Percentiles rank a stretch among this genome's conserved stretches.
Conservation (phyloP, 2,329 filamentous ascomycete genomes). For the Diaporthe amygdali region DNA sequence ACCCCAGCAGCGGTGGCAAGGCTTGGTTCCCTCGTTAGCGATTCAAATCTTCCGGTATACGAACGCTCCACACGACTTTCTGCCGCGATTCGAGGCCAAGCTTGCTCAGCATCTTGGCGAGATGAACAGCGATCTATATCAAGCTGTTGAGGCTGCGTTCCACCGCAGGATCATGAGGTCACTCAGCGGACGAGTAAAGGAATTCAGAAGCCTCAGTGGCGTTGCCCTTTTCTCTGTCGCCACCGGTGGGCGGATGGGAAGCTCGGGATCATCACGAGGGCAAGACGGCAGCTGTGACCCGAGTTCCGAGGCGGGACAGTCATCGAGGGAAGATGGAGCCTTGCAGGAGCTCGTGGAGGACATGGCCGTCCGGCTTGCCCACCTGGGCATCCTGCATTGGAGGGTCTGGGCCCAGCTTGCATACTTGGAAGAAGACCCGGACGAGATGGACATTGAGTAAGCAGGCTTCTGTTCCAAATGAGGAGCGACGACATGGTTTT, state of each 20-base stretch:
- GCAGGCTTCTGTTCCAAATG: neutral
- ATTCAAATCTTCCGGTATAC: constrained; percentile 65
- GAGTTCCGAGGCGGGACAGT: constrained; percentile 37
- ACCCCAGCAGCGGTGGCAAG: constrained; percentile 55
- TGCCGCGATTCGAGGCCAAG: constrained; percentile 55
- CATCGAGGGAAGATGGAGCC: constrained; percentile 56
- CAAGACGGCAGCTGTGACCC: constrained; percentile 32
- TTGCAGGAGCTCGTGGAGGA: constrained; percentile 53
- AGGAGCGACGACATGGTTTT: neutral
- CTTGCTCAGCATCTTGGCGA: constrained; percentile 51
- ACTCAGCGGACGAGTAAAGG: constrained; percentile 54
- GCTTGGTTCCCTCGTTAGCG: constrained; percentile 57
- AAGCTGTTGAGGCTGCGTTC: constrained; percentile 55
- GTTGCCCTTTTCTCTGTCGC: constrained; percentile 61
- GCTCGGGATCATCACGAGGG: constrained; percentile 37
- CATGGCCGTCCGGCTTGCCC: constrained; percentile 78
- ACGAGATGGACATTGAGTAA: constrained; percentile 30
- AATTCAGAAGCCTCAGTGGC: constrained; percentile 58
- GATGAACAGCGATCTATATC: constrained; percentile 49
- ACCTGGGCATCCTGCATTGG: constrained; percentile 88
- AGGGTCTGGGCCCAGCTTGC: constrained; percentile 81
- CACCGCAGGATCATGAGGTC: constrained; percentile 54
- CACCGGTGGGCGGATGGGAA: constrained; percentile 54
- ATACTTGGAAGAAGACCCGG: constrained; percentile 58
- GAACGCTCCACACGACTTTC: constrained; percentile 53